Evolutionary conservation across 2,329 filamentous ascomycete genomes (phyloP), one percentile per base, ranked within the genome.

Genomic region (Penicillium frequentans): DNA sequence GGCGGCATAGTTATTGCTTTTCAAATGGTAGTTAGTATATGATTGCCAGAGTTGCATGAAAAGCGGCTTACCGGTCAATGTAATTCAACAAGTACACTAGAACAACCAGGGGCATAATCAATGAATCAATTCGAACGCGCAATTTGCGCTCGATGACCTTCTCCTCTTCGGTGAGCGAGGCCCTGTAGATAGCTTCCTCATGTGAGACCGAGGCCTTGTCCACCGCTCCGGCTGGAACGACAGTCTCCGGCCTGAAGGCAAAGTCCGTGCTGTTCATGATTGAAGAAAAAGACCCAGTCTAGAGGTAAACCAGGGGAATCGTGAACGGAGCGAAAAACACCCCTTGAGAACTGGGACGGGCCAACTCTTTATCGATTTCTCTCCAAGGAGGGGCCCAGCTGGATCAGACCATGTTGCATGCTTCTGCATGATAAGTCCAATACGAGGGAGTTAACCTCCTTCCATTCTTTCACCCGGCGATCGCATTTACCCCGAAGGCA

Each of bases 1-100:
- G 1, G 76, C 75, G 1, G 77, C 76, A 57, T 78, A 78, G 50
- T 79, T 83, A 69, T 82, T 83, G 35, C 67, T 68, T 27, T 50
- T n/a, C 5, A 5, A 13, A 2, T n/a, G 13, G 31, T 39, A 24
- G 1, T 26, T 33, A 29, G 33, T 16, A 27, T 11, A 2, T 10
- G 29, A 16, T 6, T n/a, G 14, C 21, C n/a, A 6, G 10, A 24
- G 21, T 19, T 3, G 31, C 14, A 29, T n/a, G 5, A 19, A 39
- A 19, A 19, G 8, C 16, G 19, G 58, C 65, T 29, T 59, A 75
- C 73, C 74, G 69, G 56, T 77, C 75, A 43, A 77, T 76, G 47
- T 77, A 77, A 57, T 76, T 77, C 65, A 77, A 72, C 45, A 76
- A 61, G 48, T 77, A 77, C 6, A 76, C 70, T n/a, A 71, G 51